phyloP scores from a whole-genome alignment of 2,329 filamentous ascomycete species.

The Ophiocordyceps camponoti-leonardi region DNA sequence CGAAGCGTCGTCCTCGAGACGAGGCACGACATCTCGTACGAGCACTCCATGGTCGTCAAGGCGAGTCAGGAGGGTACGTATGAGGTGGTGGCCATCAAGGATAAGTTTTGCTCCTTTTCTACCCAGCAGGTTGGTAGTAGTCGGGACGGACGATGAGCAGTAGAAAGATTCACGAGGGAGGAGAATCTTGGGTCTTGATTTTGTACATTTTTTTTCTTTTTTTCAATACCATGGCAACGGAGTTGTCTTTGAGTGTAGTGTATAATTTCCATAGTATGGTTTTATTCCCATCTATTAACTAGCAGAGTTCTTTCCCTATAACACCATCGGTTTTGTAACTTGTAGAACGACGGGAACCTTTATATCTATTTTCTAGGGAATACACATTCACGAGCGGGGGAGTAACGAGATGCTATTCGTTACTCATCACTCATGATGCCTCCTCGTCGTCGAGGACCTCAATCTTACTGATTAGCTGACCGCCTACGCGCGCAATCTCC shows the following conservation, averaged over 20 bases:
- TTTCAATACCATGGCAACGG: slow-evolving; percentile 24
- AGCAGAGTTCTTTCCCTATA: neutral
- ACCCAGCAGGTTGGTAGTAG: slow-evolving; percentile 43
- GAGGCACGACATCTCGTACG: slow-evolving; percentile 68
- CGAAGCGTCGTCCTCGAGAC: slow-evolving; percentile 75
- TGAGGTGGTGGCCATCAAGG: slow-evolving; percentile 91
- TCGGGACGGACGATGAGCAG: slow-evolving; percentile 14
- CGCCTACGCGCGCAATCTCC: slow-evolving; percentile 55
- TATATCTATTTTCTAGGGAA: too few relatives aligned
- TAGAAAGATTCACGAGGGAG: neutral
- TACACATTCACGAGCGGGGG: too few relatives aligned
- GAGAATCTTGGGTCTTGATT: slow-evolving; percentile 1
- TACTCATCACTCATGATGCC: neutral
- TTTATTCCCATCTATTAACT: neutral
- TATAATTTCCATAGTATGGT: neutral
- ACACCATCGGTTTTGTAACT: neutral
- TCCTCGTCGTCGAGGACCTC: slow-evolving; percentile 22
- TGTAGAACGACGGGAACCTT: too few relatives aligned
- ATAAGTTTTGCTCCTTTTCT: slow-evolving; percentile 78
- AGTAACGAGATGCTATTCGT: too few relatives aligned
- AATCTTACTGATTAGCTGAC: slow-evolving; percentile 50
- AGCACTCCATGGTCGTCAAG: slow-evolving; percentile 63
- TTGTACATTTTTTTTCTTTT: slow-evolving; percentile 12
- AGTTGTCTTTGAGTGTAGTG: slow-evolving; percentile 5
- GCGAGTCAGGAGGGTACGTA: slow-evolving; percentile 93